phyloP scores from a whole-genome alignment of 164 flowering plant species.

The Paratinospora sagittata region DNA sequence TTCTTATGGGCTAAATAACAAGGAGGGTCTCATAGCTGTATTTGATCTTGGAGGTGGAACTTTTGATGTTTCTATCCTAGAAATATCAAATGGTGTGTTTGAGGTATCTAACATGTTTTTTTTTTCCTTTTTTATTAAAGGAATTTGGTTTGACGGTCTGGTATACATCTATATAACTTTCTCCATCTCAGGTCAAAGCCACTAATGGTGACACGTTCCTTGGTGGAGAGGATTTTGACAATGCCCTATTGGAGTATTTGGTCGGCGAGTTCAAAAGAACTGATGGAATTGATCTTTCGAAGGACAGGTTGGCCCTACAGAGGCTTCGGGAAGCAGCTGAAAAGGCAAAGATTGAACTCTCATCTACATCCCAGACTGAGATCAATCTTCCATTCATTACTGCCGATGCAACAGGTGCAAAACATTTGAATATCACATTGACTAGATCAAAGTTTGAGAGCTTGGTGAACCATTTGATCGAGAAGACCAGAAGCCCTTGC shows the following conservation, averaged over 20 bases:
- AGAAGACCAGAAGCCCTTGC: conserved; percentile 53
- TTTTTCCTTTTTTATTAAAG: background rate
- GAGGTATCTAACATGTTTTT: conserved; percentile 32
- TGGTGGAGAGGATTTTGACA: conserved; percentile 80
- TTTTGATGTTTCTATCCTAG: conserved; percentile 68
- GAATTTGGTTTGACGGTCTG: background rate
- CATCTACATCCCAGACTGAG: conserved; percentile 64
- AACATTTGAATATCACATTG: conserved; percentile 58
- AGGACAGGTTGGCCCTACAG: conserved; percentile 59
- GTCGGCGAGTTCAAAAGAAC: conserved; percentile 56
- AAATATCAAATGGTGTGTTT: conserved; percentile 67
- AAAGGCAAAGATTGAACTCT: conserved; percentile 67
- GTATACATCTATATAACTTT: background rate
- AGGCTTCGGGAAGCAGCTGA: conserved; percentile 78
- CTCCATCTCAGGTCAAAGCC: conserved; percentile 53
- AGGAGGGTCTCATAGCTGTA: conserved; percentile 66
- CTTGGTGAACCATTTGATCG: conserved; percentile 49
- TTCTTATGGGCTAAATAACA: conserved; percentile 61
- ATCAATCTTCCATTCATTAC: conserved; percentile 68
- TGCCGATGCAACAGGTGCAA: conserved; percentile 69
- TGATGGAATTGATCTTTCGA: conserved; percentile 53
- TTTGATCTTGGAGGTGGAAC: conserved; percentile 81
- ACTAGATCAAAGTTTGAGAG: conserved; percentile 63
- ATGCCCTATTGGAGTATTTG: conserved; percentile 47
- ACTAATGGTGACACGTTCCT: conserved; percentile 77